A percentile compares a stretch with the other conserved stretches of the same genome.
Evolutionary conservation across 768 basidiomycete species (phyloP).

Genomic region (Naganishia vaughanmartiniae): DNA sequence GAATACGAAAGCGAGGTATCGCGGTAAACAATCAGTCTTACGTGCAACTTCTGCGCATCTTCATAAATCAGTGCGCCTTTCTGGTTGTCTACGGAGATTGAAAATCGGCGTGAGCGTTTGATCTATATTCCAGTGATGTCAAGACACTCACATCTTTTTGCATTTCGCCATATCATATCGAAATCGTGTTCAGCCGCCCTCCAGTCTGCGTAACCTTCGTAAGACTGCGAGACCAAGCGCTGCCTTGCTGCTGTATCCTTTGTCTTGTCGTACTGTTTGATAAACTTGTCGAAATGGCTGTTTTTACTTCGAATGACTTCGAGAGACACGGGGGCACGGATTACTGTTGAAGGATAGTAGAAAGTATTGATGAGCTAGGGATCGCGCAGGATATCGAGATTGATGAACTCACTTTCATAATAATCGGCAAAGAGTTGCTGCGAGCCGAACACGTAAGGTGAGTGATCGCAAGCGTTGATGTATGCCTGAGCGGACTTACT

Average conservation of each 20-base stretch:
- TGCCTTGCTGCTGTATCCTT: conserved; percentile 4
- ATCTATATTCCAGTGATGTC: conserved; percentile 33
- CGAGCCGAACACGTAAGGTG: not conserved
- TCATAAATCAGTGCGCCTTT: conserved; percentile 47
- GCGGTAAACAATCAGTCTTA: conserved; percentile 53
- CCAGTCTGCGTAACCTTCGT: conserved; percentile 40
- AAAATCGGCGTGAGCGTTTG: not conserved
- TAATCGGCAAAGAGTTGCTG: conserved; percentile 16
- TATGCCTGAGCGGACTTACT: not conserved
- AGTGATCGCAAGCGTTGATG: not conserved
- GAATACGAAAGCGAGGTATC: not conserved
- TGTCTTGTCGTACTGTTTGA: conserved; percentile 23
- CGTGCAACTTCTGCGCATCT: conserved; percentile 54
- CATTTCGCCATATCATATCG: conserved; percentile 49
- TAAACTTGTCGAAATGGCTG: conserved; percentile 21
- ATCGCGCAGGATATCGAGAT: not conserved
- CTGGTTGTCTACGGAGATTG: conserved; percentile 40
- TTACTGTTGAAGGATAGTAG: not conserved
- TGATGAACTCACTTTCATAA: not conserved
- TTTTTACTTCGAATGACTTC: conserved; percentile 5
- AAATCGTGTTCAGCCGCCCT: conserved; percentile 44
- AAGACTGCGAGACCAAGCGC: conserved; percentile 10
- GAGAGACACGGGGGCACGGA: conserved; percentile 13
- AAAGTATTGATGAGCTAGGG: too few relatives aligned
- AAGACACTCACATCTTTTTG: conserved; percentile 48